phyloP scores from a whole-genome alignment of 805 yeast species.

The Lachancea kluyveri region DNA sequence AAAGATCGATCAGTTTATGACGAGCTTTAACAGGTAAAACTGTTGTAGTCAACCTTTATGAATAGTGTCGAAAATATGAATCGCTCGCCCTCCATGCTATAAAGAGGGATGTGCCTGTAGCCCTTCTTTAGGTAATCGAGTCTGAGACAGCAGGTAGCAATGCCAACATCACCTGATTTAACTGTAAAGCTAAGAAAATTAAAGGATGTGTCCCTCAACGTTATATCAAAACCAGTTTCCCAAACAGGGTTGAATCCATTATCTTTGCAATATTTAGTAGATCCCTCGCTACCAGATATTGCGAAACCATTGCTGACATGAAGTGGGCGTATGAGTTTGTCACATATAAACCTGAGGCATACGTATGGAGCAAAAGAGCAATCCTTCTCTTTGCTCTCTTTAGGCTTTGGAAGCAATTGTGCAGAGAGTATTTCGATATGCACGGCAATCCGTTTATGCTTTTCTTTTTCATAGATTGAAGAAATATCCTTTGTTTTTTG shows the following conservation, averaged over 20 bases:
- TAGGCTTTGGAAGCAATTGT: slow-evolving; percentile 75
- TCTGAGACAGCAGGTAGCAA: slow-evolving; percentile 60
- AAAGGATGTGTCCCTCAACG: slow-evolving; percentile 34
- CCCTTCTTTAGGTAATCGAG: slow-evolving; percentile 66
- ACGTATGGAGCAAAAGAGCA: slow-evolving; percentile 21
- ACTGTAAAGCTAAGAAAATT: slow-evolving; percentile 52
- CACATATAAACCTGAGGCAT: slow-evolving; percentile 17
- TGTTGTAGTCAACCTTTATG: slow-evolving; percentile 20
- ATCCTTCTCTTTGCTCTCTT: slow-evolving; percentile 27
- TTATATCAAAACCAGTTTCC: slow-evolving; percentile 50
- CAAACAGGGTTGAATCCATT: slow-evolving; percentile 90
- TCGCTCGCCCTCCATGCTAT: slow-evolving; percentile 77
- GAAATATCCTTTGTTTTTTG: slow-evolving; percentile 23
- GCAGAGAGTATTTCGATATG: slow-evolving; percentile 61
- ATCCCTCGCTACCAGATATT: slow-evolving; percentile 10
- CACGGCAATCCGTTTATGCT: slow-evolving; percentile 16
- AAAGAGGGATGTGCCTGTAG: slow-evolving; percentile 73
- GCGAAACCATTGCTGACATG: slow-evolving; percentile 18
- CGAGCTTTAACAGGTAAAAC: too few species aligned
- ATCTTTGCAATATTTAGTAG: slow-evolving; percentile 36
- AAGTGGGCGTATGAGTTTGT: slow-evolving; percentile 18
- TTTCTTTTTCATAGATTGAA: slow-evolving; percentile 14
- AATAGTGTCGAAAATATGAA: slow-evolving; percentile 53
- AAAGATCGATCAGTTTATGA: too few species aligned
- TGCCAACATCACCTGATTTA: slow-evolving; percentile 35